Evolutionary conservation across 106 monocot genomes (phyloP), one percentile per base, ranked within the genome.

Genomic region (Chionographis japonica): DNA sequence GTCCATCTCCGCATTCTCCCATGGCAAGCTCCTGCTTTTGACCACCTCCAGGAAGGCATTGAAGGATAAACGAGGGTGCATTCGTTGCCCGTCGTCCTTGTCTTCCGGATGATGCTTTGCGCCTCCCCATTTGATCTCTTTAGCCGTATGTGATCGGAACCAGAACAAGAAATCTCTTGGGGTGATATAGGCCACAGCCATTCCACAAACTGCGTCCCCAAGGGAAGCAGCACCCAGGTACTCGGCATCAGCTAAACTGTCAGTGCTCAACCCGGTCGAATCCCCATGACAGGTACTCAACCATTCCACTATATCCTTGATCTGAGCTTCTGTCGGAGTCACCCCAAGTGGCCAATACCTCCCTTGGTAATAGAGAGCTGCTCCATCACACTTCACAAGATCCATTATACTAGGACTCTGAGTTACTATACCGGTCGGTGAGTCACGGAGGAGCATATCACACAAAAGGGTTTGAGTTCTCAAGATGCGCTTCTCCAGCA

Each of bases 1-100:
- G 65, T 95, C 95, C 95, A 95, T 95, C 84, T 95, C 95, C 2
- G 88, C 80, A 74, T 85, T 91, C 79, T 95, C 95, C 95, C 95
- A 95, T 35, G 91, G 86, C 77, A 86, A 71, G 70, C 95, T 95
- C 69, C 84, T 78, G 63, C 79, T 88, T 75, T 95, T 91, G 9
- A 95, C 95, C 36, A 95, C 95, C 64, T 95, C 95, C 39, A 95
- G 69, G 67, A 95, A 95, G 2, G 95, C 91, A 56, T 95, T 80
- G 59, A 95, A 95, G 4, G 95, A 95, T 1, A 88, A 86, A 1
- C 95, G 85, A 7, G 95, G 95, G 53, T 95, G 91, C 95, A 95
- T 95, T 38, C 84, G 42, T 56, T 84, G 91, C 39, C 85, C 86
- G 62, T 91, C 95, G 52, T 95, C 95, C 75, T 88, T 95, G 62